These are phyloP conservation scores for Obba rivulosa DNA, from an alignment of 768 basidiomycete genomes.

Conservation along the genomic window DNA sequence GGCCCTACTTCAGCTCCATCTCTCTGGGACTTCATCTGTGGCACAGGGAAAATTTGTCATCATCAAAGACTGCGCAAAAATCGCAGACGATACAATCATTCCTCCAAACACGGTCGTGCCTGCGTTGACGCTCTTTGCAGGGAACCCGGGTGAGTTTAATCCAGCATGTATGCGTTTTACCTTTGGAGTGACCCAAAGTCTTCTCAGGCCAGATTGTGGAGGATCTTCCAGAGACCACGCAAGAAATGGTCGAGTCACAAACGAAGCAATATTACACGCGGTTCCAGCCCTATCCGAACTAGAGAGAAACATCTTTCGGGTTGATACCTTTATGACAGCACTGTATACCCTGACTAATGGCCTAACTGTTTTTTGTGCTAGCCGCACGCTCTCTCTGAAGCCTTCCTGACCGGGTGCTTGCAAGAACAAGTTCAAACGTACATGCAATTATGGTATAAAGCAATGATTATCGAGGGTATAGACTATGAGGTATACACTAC, in stretches of 20 bases:
- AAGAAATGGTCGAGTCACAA: conserved; percentile 81
- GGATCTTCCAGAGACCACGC: conserved; percentile 90
- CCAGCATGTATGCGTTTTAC: background rate
- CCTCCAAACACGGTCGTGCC: conserved; percentile 93
- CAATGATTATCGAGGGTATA: too few species aligned
- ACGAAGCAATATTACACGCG: conserved; percentile 84
- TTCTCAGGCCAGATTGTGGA: conserved; percentile 67
- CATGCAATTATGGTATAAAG: too few species aligned
- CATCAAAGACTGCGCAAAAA: conserved; percentile 90
- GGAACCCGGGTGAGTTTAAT: conserved; percentile 71
- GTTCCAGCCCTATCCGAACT: conserved; percentile 37
- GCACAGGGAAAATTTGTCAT: conserved; percentile 90
- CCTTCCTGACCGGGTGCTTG: too few species aligned
- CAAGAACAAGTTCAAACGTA: too few species aligned
- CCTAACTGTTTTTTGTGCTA: too few species aligned
- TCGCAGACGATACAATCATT: conserved; percentile 85
- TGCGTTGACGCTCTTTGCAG: conserved; percentile 76
- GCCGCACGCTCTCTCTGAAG: too few species aligned
- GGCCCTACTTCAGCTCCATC: background rate
- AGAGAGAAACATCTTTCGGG: conserved; percentile 2
- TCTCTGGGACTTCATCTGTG: background rate
- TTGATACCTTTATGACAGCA: background rate
- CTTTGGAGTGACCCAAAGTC: background rate
- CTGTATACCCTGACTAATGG: background rate
- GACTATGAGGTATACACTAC: too few species aligned